Conservation (phyloP, 2,329 filamentous ascomycete genomes). For the Clonostachys solani region DNA sequence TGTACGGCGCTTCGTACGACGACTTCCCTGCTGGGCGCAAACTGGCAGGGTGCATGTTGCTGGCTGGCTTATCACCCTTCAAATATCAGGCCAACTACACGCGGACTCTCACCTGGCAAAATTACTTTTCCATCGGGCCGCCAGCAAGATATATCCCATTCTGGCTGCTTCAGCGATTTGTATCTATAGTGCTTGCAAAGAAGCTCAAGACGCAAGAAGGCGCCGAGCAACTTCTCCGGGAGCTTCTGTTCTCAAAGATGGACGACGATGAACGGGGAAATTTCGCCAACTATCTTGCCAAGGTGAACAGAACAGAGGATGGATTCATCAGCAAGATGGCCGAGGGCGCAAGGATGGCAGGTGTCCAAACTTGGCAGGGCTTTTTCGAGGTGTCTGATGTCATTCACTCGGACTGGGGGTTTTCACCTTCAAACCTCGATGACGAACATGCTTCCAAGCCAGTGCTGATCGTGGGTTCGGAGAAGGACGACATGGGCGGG, state of each 20-base stretch:
- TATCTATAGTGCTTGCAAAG: conserved; percentile 4
- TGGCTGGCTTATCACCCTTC: conserved; percentile 11
- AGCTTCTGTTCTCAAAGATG: conserved; percentile 7
- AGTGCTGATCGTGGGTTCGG: conserved; percentile 8
- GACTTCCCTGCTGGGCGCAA: conserved; percentile 10
- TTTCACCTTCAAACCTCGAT: conserved; percentile 7
- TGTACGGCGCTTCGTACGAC: conserved; percentile 11
- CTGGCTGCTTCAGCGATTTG: conserved; percentile 7
- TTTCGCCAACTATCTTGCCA: conserved; percentile 2
- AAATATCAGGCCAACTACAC: conserved; percentile 8
- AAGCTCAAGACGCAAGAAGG: conserved; percentile 7
- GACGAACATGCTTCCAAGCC: conserved; percentile 9
- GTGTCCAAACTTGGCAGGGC: conserved; percentile 11
- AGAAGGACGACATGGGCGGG: conserved; percentile 8
- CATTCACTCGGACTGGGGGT: conserved; percentile 14
- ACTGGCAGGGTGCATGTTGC: conserved; percentile 7
- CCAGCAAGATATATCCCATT: conserved; percentile 7
- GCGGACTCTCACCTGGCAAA: conserved; percentile 9
- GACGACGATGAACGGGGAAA: conserved; percentile 4
- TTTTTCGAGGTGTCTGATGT: conserved; percentile 14
- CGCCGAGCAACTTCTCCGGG: conserved; percentile 7
- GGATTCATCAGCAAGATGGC: conserved; percentile 6
- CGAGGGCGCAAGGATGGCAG: conserved; percentile 1
- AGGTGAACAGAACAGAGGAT: conserved; percentile 3
- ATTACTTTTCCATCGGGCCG: conserved; percentile 10